Evolutionary conservation across 805 yeast genomes (phyloP).

Genomic region (baker's yeast (Saccharomyces cerevisiae)): DNA sequence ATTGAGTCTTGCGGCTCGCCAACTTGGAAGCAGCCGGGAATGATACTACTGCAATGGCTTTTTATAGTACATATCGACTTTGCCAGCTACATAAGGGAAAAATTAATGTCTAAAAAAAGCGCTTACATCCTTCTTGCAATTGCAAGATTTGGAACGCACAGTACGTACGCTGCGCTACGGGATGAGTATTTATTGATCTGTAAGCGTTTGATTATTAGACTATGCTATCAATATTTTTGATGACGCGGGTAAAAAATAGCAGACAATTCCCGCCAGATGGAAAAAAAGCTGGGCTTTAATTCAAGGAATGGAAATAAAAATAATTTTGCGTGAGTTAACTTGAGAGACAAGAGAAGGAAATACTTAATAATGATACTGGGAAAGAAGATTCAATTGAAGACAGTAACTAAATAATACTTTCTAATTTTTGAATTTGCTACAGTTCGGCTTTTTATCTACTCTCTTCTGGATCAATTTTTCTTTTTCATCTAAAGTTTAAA

Average conservation of each 20-base stretch:
- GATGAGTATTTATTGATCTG: not conserved
- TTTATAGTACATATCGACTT: not conserved
- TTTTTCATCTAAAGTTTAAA: not conserved
- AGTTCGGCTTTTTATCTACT: not conserved
- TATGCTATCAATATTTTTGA: not conserved
- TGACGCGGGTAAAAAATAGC: not conserved
- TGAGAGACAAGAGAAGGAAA: not conserved
- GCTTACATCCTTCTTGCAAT: not conserved
- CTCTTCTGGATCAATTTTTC: not conserved
- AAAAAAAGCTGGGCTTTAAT: not conserved
- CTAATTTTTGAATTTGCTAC: not conserved
- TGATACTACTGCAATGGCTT: not conserved
- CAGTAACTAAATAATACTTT: not conserved
- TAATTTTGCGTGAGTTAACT: not conserved
- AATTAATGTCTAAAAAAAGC: too few relatives aligned
- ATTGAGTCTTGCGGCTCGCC: not conserved
- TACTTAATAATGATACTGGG: not conserved
- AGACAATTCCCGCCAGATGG: not conserved
- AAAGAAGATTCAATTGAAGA: not conserved
- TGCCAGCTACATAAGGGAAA: not conserved
- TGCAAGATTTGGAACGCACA: not conserved
- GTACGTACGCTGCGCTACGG: not conserved
- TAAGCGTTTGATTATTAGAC: not conserved
- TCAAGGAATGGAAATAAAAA: not conserved
- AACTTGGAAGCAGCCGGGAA: not conserved